Evolutionary conservation across 345 rosid genomes (phyloP).

Genomic region (Syzygium jambos): DNA sequence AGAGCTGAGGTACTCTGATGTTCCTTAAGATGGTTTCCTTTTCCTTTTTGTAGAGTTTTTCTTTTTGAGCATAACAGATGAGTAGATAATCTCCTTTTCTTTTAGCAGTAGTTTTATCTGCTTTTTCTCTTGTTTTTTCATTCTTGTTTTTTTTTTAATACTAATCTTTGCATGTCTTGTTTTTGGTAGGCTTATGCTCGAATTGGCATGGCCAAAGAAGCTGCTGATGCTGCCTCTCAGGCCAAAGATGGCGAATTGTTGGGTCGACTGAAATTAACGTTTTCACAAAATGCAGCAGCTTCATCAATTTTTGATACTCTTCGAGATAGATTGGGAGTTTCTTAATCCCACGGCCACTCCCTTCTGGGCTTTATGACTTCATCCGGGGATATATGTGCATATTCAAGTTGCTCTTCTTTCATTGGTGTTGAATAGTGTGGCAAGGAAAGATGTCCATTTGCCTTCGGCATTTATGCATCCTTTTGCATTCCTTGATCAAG

Average conservation of each 20-base stretch:
- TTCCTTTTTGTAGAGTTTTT: neutral
- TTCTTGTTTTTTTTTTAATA: neutral
- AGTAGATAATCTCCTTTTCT: neutral
- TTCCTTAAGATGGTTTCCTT: neutral
- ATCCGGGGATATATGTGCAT: neutral
- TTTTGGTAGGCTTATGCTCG: conserved; percentile 73
- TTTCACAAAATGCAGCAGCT: conserved; percentile 76
- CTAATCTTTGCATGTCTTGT: neutral
- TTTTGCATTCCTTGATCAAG: neutral
- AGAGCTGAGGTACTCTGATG: conserved; percentile 69
- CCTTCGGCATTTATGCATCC: neutral
- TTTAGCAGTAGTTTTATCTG: neutral
- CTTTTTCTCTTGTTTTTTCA: neutral
- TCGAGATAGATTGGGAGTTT: conserved; percentile 58
- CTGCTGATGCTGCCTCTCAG: conserved; percentile 94
- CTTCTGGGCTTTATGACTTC: neutral
- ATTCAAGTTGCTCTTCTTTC: neutral
- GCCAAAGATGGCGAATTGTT: conserved; percentile 93
- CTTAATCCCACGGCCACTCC: conserved; percentile 10
- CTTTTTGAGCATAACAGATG: neutral
- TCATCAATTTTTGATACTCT: conserved; percentile 84
- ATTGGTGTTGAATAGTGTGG: neutral
- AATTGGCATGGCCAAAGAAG: conserved; percentile 98
- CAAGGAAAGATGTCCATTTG: neutral
- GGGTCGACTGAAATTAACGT: conserved; percentile 71